Conservation (phyloP, 768 basidiomycete species). For the Tricholoma sp. region DNA sequence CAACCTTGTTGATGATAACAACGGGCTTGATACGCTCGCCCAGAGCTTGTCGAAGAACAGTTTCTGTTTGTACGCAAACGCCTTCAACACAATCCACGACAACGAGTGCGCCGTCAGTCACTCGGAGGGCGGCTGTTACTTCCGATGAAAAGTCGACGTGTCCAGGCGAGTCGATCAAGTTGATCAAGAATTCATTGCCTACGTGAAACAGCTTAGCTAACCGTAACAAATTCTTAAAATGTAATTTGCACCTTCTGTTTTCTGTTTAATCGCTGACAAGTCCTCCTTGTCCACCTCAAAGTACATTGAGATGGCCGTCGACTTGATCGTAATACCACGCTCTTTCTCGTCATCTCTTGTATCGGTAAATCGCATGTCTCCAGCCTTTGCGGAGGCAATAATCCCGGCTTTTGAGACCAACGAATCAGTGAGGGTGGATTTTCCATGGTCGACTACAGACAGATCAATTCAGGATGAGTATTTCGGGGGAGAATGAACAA, state of each 20-base stretch:
- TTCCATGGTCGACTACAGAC: constrained; percentile 93
- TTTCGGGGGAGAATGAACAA: constrained; percentile 1
- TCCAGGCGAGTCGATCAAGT: constrained; percentile 84
- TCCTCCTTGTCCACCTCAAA: constrained; percentile 95
- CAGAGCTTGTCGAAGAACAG: constrained; percentile 95
- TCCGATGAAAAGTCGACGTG: constrained; percentile 99
- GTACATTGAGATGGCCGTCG: constrained; percentile 99
- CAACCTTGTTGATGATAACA: constrained; percentile 99
- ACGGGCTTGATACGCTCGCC: constrained; percentile 99
- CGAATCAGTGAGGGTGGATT: constrained; percentile 98
- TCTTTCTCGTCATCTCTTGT: constrained; percentile 98
- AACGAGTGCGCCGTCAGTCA: constrained; percentile 98
- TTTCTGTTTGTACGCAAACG: constrained; percentile 99
- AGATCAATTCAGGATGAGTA: constrained; percentile 9
- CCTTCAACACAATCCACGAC: constrained; percentile 99
- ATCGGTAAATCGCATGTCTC: constrained; percentile 96
- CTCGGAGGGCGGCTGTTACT: constrained; percentile 98
- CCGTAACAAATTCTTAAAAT: background rate
- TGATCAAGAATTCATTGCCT: constrained; percentile 98
- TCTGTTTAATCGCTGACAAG: constrained; percentile 80
- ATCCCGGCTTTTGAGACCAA: constrained; percentile 99
- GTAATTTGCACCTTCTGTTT: constrained; percentile 70
- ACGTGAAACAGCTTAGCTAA: constrained; percentile 3
- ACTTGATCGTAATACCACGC: constrained; percentile 99
- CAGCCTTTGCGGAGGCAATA: constrained; percentile 90